These are phyloP conservation scores for Nakaseomyces kungkrabaensis DNA, from an alignment of 1,139 yeast species.

Conservation along the genomic window DNA sequence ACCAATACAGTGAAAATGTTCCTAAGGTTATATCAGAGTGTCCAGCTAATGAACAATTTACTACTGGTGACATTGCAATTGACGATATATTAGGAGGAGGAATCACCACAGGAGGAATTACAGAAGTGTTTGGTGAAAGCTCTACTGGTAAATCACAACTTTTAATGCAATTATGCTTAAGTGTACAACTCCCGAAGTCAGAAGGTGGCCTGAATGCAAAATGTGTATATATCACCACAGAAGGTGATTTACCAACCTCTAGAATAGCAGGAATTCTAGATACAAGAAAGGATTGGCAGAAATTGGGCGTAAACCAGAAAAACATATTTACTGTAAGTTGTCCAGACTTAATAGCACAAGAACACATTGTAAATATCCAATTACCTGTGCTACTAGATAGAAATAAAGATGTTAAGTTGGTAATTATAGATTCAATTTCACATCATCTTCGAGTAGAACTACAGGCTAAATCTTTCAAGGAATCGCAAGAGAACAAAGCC, in stretches of 20 bases:
- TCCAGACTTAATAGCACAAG: slow-evolving; percentile 60
- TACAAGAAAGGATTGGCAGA: slow-evolving; percentile 24
- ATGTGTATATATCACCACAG: slow-evolving; percentile 68
- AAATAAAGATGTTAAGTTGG: slow-evolving; percentile 38
- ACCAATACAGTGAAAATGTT: slow-evolving; percentile 10
- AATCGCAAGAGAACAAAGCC: slow-evolving; percentile 33
- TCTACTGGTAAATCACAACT: slow-evolving; percentile 81
- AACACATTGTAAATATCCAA: slow-evolving; percentile 63
- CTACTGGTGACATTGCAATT: slow-evolving; percentile 51
- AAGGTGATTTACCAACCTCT: slow-evolving; percentile 57
- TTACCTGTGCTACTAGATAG: slow-evolving; percentile 47
- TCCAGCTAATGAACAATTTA: slow-evolving; percentile 24
- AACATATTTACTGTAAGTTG: slow-evolving; percentile 55
- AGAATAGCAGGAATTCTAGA: slow-evolving; percentile 37
- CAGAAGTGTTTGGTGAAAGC: slow-evolving; percentile 78
- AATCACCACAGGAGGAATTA: slow-evolving; percentile 50
- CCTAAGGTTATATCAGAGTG: not conserved
- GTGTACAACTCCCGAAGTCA: slow-evolving; percentile 42
- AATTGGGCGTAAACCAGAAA: slow-evolving; percentile 33
- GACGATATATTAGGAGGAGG: slow-evolving; percentile 63
- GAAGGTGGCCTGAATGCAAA: slow-evolving; percentile 39
- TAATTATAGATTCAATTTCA: slow-evolving; percentile 76
- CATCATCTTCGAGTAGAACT: slow-evolving; percentile 71
- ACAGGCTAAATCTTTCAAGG: slow-evolving; percentile 31
- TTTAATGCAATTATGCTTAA: slow-evolving; percentile 50